Conservation (phyloP, 345 rosid species). For the Salix brachista region DNA sequence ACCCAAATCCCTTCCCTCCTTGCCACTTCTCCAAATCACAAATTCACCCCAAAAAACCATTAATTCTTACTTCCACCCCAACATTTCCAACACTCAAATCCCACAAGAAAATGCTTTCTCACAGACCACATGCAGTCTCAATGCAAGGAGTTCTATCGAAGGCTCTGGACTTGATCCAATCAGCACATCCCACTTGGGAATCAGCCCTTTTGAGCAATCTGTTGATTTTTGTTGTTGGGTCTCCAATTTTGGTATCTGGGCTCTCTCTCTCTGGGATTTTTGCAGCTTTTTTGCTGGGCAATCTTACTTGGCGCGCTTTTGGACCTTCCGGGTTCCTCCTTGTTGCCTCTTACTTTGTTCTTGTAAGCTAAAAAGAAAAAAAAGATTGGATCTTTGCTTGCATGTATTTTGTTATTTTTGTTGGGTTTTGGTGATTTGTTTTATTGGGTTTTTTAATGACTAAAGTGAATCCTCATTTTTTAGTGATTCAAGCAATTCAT, state of each 20-base stretch:
- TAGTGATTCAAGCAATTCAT: neutral
- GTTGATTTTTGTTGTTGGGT: conserved; percentile 63
- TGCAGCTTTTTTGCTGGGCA: conserved; percentile 84
- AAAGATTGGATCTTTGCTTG: neutral
- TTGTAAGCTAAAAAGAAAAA: conserved; percentile 20
- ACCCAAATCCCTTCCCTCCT: conserved; percentile 14
- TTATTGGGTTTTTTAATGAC: neutral
- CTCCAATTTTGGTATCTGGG: conserved; percentile 75
- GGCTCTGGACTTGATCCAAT: conserved; percentile 50
- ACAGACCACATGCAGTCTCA: conserved; percentile 33
- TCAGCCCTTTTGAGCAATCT: conserved; percentile 76
- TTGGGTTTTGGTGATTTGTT: neutral
- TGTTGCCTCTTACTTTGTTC: conserved; percentile 69
- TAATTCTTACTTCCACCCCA: conserved; percentile 1
- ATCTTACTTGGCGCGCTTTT: conserved; percentile 95
- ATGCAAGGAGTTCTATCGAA: conserved; percentile 43
- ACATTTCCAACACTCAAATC: neutral
- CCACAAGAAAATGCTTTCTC: conserved; percentile 25
- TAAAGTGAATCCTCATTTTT: neutral
- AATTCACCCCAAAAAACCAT: conserved; percentile 6
- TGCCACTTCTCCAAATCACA: conserved; percentile 9
- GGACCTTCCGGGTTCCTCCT: conserved; percentile 80
- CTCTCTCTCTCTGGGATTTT: conserved; percentile 70
- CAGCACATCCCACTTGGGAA: conserved; percentile 71
- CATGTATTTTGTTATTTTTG: neutral